A percentile compares a stretch with the other conserved stretches of the same genome.
These are phyloP conservation scores for Fusarium bulbicola DNA, from an alignment of 2,329 filamentous ascomycete species.

Conservation along the genomic window DNA sequence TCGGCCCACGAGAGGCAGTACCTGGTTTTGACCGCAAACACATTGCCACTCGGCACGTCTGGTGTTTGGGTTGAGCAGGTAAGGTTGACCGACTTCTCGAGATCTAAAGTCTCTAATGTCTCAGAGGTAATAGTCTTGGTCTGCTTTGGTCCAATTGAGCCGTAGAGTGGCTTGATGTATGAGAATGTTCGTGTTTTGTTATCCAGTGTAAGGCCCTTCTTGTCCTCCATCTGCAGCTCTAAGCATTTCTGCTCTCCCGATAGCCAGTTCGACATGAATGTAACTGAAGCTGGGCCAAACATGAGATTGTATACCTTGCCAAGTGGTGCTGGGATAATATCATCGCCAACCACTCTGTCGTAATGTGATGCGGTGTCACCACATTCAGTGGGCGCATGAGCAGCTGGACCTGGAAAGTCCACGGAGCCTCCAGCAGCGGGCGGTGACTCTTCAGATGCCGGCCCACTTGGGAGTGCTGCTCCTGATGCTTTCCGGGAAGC, in stretches of 20 bases:
- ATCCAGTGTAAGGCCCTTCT: conserved; percentile 78
- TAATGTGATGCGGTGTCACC: conserved; percentile 82
- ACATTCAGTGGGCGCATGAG: conserved; percentile 87
- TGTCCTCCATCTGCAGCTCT: conserved; percentile 88
- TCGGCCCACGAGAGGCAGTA: conserved; percentile 96
- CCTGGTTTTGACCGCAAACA: conserved; percentile 91
- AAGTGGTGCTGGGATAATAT: conserved; percentile 84
- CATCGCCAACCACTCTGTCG: conserved; percentile 85
- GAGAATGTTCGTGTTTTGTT: conserved; percentile 79
- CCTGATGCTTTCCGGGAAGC: conserved; percentile 78
- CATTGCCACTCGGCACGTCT: conserved; percentile 92
- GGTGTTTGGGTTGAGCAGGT: conserved; percentile 86
- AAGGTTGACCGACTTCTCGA: conserved; percentile 88
- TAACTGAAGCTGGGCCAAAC: conserved; percentile 81
- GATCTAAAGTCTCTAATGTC: conserved; percentile 82
- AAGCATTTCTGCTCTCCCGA: conserved; percentile 86
- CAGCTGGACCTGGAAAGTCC: conserved; percentile 86
- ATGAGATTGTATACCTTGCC: conserved; percentile 91
- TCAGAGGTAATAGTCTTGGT: conserved; percentile 94
- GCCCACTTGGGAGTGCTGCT: conserved; percentile 53
- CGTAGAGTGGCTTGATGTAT: conserved; percentile 91
- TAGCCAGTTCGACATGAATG: conserved; percentile 89
- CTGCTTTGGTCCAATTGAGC: conserved; percentile 87
- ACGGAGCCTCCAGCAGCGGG: conserved; percentile 53
- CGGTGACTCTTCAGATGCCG: conserved; percentile 57